Base-by-base conservation (phyloP, 345 rosid species). In the Salix exigua region DNA sequence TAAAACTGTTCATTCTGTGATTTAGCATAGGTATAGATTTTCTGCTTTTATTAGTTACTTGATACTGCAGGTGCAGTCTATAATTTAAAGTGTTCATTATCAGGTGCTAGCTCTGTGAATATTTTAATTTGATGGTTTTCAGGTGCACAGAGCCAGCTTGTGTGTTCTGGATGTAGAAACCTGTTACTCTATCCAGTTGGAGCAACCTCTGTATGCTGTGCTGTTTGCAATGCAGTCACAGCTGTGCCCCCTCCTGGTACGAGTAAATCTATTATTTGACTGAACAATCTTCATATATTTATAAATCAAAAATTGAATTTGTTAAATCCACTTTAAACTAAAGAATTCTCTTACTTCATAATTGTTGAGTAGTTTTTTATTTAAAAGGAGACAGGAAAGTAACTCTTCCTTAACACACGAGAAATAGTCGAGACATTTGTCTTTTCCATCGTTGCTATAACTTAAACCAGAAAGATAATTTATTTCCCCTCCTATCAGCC, bases 181-280 rank as follows among this genome's bases (percentile, higher is more conserved):
- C 93, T 96, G 66, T 86, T 93, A 77, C 91, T 93, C 68, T 96
- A 91, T 86, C 99, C 99, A 0, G 94, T 86, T 26, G 99, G 98
- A 80, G 99, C 99, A 64, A 85, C 93, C 38, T 96, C 99, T 23
- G 92, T 96, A 21, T 96, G 99, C 78, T 96, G 99, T 73, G 99
- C 99, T 26, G 97, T 96, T n/a, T 96, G 99, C 89, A 96, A 89
- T 90, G 98, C 96, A 68, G 97, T 96, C 72, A 96, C 99, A 16
- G 90, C 91, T 2, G 99, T 96, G 71, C 98, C 99, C 14, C 96
- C 98, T 55, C 96, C 94, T 5, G 99, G 99, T 91, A 87, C 70
- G 69, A 40, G 46, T 48, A 19, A 23, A 50, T 46, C 51, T 10
- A 11, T 9, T n/a, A 23, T 10, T 4, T 46, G 6, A 16, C 18